A percentile compares a stretch with the other conserved stretches of the same genome.
Conservation (phyloP, 768 basidiomycete species). For the Leccinum truebloodii region DNA sequence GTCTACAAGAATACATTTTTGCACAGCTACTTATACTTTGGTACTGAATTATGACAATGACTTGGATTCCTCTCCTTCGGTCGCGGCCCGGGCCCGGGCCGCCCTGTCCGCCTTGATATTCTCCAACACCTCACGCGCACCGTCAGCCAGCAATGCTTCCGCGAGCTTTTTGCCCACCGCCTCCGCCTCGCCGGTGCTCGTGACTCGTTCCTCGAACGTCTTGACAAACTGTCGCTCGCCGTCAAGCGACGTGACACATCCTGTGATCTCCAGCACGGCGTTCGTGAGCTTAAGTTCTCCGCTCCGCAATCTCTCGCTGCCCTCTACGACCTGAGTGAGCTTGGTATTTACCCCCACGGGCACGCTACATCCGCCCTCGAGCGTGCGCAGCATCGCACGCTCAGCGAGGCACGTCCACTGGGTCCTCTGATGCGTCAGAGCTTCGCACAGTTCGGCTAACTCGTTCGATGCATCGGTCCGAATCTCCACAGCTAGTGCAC, state of each 20-base stretch:
- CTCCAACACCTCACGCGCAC: slow-evolving; percentile 79
- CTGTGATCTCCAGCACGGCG: slow-evolving; percentile 61
- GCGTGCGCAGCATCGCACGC: slow-evolving; percentile 79
- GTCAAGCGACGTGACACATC: slow-evolving; percentile 82
- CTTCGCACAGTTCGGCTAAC: slow-evolving; percentile 61
- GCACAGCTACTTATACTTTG: background rate
- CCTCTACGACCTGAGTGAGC: slow-evolving; percentile 37
- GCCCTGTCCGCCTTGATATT: slow-evolving; percentile 76
- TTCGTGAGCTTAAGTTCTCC: slow-evolving; percentile 34
- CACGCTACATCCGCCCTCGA: slow-evolving; percentile 97
- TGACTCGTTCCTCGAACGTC: slow-evolving; percentile 53
- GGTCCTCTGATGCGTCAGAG: slow-evolving; percentile 75
- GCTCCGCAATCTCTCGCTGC: slow-evolving; percentile 33
- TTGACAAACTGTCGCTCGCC: slow-evolving; percentile 74
- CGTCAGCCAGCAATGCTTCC: slow-evolving; percentile 57
- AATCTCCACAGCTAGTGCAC: slow-evolving; percentile 87
- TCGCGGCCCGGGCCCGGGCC: slow-evolving; percentile 44
- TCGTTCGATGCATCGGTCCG: slow-evolving; percentile 60
- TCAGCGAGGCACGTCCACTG: slow-evolving; percentile 81
- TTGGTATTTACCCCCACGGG: slow-evolving; percentile 81
- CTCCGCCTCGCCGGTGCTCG: slow-evolving; percentile 60
- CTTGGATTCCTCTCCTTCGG: slow-evolving; percentile 30
- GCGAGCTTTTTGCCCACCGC: slow-evolving; percentile 69
- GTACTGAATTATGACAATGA: slow-evolving; percentile 3
- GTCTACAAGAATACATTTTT: slow-evolving; percentile 28